Evolutionary conservation across 768 basidiomycete species (phyloP).

Genomic region (Boletales sp.): DNA sequence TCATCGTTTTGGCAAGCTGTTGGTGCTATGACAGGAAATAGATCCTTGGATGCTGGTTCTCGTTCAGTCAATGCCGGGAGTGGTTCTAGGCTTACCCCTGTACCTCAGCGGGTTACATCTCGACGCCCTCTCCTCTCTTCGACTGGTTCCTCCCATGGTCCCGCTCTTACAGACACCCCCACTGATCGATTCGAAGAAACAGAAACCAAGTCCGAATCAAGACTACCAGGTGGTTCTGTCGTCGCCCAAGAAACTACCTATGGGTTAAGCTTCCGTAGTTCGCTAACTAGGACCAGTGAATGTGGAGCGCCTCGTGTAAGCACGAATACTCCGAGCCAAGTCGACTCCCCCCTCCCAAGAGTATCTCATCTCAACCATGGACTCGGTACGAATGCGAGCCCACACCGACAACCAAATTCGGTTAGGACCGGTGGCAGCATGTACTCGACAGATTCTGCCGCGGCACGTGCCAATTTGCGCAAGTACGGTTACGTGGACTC

Average conservation of each 20-base stretch:
- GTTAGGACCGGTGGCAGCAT: constrained; percentile 16
- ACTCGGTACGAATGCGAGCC: neutral
- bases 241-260: neutral
- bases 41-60: constrained; percentile 20
- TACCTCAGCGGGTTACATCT: constrained; percentile 14
- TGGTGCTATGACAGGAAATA: constrained; percentile 45
- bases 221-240: neutral
- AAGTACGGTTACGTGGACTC: constrained; percentile 21
- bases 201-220: neutral
- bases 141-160: neutral
- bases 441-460: constrained; percentile 24
- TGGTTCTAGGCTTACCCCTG: constrained; percentile 21
- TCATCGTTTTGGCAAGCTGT: constrained; percentile 47
- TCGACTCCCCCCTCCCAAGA: neutral
- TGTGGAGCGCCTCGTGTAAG: neutral
- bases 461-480: constrained; percentile 19
- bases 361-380: constrained; percentile 6
- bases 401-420: neutral
- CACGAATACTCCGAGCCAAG: neutral
- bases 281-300: neutral
- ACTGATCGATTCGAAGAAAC: neutral
- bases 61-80: neutral
- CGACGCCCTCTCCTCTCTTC: constrained; percentile 11
- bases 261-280: neutral
- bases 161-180: neutral